A percentile compares a stretch with the other conserved stretches of the same genome.
These are phyloP conservation scores for Phytophthora sansomeana DNA, from an alignment of 352 stramenopile genomes.

Conservation along the genomic window DNA sequence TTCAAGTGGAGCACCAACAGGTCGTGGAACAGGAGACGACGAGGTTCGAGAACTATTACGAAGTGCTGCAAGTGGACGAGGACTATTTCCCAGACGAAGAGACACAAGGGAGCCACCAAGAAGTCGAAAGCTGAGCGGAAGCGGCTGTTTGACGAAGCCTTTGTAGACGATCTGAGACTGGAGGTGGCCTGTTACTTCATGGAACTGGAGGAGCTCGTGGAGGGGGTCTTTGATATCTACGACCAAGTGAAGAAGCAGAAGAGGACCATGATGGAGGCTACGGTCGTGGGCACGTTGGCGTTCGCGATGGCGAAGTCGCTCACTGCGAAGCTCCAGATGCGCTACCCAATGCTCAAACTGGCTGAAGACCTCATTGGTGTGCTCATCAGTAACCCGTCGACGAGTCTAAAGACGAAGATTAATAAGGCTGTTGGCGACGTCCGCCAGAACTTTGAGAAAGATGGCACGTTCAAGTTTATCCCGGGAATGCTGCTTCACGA, in stretches of 20 bases:
- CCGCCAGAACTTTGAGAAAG: too few relatives aligned
- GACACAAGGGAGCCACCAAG: too few relatives aligned
- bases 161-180: constrained; percentile 25
- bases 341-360: neutral
- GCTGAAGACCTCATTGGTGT: too few relatives aligned
- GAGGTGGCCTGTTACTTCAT: constrained; percentile 32
- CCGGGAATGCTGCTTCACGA: too few relatives aligned
- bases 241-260: constrained; percentile 29
- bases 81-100: constrained; percentile 23
- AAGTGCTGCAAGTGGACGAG: constrained; percentile 20
- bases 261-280: constrained; percentile 38
- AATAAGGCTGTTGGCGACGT: too few relatives aligned
- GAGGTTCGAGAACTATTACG: constrained; percentile 27
- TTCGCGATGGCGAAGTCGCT: constrained; percentile 16
- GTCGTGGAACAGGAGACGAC: too few relatives aligned
- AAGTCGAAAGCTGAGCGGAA: too few relatives aligned
- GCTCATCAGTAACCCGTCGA: too few relatives aligned
- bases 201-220: constrained; percentile 27
- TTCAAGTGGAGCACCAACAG: too few relatives aligned
- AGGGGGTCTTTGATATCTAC: constrained; percentile 25
- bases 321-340: neutral
- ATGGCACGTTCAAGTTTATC: too few relatives aligned
- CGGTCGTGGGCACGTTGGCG: constrained; percentile 28
- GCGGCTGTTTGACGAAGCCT: constrained; percentile 29
- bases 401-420: too few relatives aligned